Conservation (phyloP, 768 basidiomycete genomes). For the Lyophyllum semitale region DNA sequence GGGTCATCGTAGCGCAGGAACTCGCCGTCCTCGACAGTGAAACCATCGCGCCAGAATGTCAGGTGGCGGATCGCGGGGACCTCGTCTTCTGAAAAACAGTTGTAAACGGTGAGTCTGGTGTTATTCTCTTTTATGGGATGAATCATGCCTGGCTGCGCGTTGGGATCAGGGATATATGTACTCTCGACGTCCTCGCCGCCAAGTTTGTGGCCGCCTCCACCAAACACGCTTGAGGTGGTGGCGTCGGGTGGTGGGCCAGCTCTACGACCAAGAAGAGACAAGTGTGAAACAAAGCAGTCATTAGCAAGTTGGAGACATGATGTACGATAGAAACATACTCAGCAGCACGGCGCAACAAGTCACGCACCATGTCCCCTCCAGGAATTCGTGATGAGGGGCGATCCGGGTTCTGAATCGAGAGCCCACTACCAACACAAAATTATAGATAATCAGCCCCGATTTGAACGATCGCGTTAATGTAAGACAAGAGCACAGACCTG, state of each 20-base stretch:
- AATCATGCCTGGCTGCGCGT: conserved; percentile 32
- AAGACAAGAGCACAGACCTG: conserved; percentile 51
- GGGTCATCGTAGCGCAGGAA: conserved; percentile 85
- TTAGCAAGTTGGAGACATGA: neutral
- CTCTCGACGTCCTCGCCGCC: conserved; percentile 91
- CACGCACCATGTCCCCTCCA: conserved; percentile 63
- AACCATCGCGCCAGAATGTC: conserved; percentile 94
- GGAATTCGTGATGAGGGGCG: conserved; percentile 37
- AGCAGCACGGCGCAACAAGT: conserved; percentile 79
- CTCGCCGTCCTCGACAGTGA: conserved; percentile 87
- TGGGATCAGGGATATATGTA: conserved; percentile 73
- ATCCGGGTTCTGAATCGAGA: conserved; percentile 87
- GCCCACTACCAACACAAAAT: conserved; percentile 55
- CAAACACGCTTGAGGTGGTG: conserved; percentile 43
- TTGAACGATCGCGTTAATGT: neutral
- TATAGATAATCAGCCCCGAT: neutral
- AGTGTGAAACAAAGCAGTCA: neutral
- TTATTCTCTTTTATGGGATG: neutral
- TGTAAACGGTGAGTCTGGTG: neutral
- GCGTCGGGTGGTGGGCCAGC: conserved; percentile 33
- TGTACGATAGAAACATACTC: conserved; percentile 51
- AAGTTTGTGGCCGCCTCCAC: conserved; percentile 78
- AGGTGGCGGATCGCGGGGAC: conserved; percentile 70
- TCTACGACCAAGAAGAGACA: conserved; percentile 25
- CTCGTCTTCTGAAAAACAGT: conserved; percentile 29